Evolutionary conservation across 2,329 filamentous ascomycete species (phyloP).

Genomic region (Capronia americana): DNA sequence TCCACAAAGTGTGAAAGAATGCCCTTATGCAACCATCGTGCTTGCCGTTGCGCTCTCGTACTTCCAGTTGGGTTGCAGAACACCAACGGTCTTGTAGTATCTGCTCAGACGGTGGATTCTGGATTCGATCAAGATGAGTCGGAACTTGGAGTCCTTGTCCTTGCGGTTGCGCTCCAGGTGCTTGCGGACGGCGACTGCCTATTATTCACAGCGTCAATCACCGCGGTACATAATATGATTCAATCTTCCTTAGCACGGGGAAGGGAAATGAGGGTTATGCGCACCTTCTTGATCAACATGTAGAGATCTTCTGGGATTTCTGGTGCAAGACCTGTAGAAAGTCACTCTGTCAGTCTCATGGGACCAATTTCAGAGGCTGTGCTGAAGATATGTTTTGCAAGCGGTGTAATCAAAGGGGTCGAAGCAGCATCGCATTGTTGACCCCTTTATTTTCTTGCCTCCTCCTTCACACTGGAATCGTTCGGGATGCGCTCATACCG

Average conservation of each 20-base stretch:
- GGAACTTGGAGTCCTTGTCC: constrained; percentile 99
- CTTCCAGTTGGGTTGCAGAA: constrained; percentile 90
- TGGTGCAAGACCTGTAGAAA: constrained; percentile 85
- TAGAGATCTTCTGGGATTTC: constrained; percentile 99
- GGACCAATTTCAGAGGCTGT: constrained; percentile 83
- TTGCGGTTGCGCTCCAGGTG: constrained; percentile 99
- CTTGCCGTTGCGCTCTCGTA: constrained; percentile 97
- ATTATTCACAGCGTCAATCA: background rate
- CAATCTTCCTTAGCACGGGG: background rate
- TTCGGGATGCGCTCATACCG: constrained; percentile 71
- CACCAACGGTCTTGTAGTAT: constrained; percentile 97
- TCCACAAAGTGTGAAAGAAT: background rate
- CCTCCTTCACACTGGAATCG: constrained; percentile 30
- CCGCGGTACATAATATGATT: background rate
- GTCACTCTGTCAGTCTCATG: constrained; percentile 89
- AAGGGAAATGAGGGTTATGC: constrained; percentile 30
- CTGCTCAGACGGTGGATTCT: constrained; percentile 99
- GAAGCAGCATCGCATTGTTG: background rate
- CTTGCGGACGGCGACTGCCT: constrained; percentile 99
- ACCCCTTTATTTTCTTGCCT: constrained; percentile 10
- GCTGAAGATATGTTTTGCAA: constrained; percentile 31
- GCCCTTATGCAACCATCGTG: constrained; percentile 84
- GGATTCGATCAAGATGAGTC: constrained; percentile 99
- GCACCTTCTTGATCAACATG: constrained; percentile 99
- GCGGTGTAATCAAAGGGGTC: background rate